Conservation (phyloP, 1,284 basidiomycete species). For the Mycosarcoma maydis region DNA sequence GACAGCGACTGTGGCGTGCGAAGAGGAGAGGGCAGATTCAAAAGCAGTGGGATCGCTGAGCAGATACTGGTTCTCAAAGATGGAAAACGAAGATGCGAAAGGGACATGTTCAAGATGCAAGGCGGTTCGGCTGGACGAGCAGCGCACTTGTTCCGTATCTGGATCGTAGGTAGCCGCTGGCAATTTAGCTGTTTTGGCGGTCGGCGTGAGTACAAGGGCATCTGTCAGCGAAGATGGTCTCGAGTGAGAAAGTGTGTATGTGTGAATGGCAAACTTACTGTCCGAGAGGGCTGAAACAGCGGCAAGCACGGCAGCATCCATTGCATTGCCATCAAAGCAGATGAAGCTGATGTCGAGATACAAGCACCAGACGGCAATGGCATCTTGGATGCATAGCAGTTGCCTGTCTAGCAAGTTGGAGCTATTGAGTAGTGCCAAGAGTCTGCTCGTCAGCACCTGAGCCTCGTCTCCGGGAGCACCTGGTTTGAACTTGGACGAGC, state of each 20-base stretch:
- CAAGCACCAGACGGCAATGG: constrained; percentile 85
- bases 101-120: constrained; percentile 73
- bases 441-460: constrained; percentile 47
- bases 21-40: constrained; percentile 80
- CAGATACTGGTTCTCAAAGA: constrained; percentile 77
- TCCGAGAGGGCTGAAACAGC: constrained; percentile 86
- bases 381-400: constrained; percentile 81
- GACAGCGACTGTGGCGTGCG: constrained; percentile 45
- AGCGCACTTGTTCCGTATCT: constrained; percentile 75
- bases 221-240: no score
- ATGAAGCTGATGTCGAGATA: constrained; percentile 94
- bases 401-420: constrained; percentile 71
- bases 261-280: constrained; percentile 56
- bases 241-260: no score
- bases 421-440: constrained; percentile 73
- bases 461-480: constrained; percentile 76
- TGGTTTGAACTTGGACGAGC: constrained; percentile 89
- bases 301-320: constrained; percentile 87
- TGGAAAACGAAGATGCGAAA: constrained; percentile 78
- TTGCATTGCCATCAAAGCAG: constrained; percentile 94
- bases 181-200: constrained; percentile 65
- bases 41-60: constrained; percentile 87
- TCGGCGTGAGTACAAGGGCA: background rate
- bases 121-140: constrained; percentile 72
- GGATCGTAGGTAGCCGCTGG: constrained; percentile 79